These are phyloP conservation scores for Colletotrichum horii DNA, from an alignment of 2,329 filamentous ascomycete species.

Conservation along the genomic window DNA sequence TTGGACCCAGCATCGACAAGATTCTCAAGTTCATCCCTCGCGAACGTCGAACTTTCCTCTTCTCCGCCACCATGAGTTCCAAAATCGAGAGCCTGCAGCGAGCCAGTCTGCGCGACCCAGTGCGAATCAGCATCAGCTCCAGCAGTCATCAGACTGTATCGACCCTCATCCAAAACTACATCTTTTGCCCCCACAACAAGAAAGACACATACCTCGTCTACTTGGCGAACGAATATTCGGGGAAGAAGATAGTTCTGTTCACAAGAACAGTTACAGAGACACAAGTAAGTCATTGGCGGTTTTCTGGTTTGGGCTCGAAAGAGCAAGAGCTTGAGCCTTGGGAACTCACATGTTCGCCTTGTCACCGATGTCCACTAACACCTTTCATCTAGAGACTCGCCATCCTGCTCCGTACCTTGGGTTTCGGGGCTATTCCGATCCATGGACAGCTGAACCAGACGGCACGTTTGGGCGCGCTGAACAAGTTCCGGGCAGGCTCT, in stretches of 20 bases:
- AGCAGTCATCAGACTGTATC: slow-evolving; percentile 92
- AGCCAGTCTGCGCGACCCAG: slow-evolving; percentile 83
- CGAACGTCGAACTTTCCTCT: slow-evolving; percentile 82
- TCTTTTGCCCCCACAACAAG: slow-evolving; percentile 84
- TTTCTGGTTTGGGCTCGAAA: not conserved
- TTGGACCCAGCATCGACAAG: slow-evolving; percentile 90
- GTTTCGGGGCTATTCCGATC: slow-evolving; percentile 88
- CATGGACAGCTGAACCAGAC: slow-evolving; percentile 93
- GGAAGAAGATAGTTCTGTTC: slow-evolving; percentile 90
- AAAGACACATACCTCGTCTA: slow-evolving; percentile 93
- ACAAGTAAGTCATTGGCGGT: not conserved
- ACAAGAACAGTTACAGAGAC: slow-evolving; percentile 91
- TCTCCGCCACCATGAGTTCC: slow-evolving; percentile 91
- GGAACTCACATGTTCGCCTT: not conserved
- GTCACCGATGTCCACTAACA: not conserved
- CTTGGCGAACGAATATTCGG: slow-evolving; percentile 83
- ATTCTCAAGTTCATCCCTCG: slow-evolving; percentile 87
- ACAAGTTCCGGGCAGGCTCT: slow-evolving; percentile 84
- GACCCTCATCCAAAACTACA: slow-evolving; percentile 83
- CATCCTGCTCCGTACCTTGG: slow-evolving; percentile 81
- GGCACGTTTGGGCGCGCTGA: slow-evolving; percentile 82
- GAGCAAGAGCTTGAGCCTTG: not conserved
- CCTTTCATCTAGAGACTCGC: slow-evolving; percentile 71
- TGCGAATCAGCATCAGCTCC: slow-evolving; percentile 80
- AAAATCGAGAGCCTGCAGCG: slow-evolving; percentile 94